These are phyloP conservation scores for Candida pseudoglaebosa DNA, from an alignment of 805 yeast species.

Conservation along the genomic window DNA sequence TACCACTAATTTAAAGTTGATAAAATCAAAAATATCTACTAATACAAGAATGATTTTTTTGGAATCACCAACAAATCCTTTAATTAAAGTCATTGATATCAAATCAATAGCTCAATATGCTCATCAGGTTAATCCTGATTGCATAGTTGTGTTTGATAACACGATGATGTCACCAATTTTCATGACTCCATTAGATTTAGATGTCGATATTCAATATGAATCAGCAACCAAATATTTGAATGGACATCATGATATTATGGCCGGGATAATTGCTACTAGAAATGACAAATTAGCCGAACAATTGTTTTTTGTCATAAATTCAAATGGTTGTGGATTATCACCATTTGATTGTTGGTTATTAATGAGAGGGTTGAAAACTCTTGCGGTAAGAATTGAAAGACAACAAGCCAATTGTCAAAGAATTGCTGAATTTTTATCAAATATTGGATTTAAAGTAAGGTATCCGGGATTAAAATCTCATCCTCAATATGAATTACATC, in stretches of 20 bases:
- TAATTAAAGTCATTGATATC: slow-evolving; percentile 82
- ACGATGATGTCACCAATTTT: slow-evolving; percentile 95
- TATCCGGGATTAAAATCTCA: slow-evolving; percentile 82
- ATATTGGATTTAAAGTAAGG: slow-evolving; percentile 69
- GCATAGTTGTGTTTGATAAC: slow-evolving; percentile 82
- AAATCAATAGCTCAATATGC: slow-evolving; percentile 62
- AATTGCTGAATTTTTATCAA: slow-evolving; percentile 70
- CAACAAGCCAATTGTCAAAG: slow-evolving; percentile 78
- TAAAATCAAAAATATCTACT: slow-evolving; percentile 50
- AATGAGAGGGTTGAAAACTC: slow-evolving; percentile 82
- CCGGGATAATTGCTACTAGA: slow-evolving; percentile 80
- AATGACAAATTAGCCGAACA: slow-evolving; percentile 60
- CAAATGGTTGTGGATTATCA: slow-evolving; percentile 86
- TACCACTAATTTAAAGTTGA: slow-evolving; percentile 66
- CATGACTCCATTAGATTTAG: slow-evolving; percentile 80
- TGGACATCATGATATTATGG: slow-evolving; percentile 97
- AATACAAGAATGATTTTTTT: slow-evolving; percentile 75
- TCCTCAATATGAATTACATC: slow-evolving; percentile 78
- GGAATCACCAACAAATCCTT: slow-evolving; percentile 92
- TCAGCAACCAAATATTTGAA: slow-evolving; percentile 89
- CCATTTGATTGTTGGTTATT: slow-evolving; percentile 93
- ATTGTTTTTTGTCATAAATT: slow-evolving; percentile 73
- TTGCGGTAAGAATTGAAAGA: slow-evolving; percentile 80
- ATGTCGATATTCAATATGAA: slow-evolving; percentile 89
- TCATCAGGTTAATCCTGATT: slow-evolving; percentile 61